Base-by-base conservation (phyloP, 1,284 basidiomycete species). In the Taiwanofungus camphoratus region DNA sequence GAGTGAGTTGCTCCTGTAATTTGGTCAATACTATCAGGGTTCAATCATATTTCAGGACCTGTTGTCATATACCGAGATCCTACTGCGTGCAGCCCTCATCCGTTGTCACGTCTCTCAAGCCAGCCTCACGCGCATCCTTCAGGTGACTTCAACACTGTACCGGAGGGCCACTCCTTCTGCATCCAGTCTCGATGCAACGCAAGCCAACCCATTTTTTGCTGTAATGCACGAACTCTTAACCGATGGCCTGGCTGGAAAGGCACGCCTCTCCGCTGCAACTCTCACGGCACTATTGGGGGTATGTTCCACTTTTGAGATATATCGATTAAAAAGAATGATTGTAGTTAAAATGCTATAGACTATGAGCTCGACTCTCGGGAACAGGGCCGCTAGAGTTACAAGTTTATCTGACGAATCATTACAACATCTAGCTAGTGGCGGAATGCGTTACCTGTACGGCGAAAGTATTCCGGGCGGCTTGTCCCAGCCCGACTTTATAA, bases 241-340 rank as follows among this genome's bases (percentile, higher is more conserved):
- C 13, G 81, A 82, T 41, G 71, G 70, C 7, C 59, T 82, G 18
- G 66, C 71, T 33, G 54, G 74, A 44, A 82, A 79, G 56, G 65
- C 70, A 19, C 70, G 76, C 41, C 63, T 77, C 6, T 57, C 61
- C n/a, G 66, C 77, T 2, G 52, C 62, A 8, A 79, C 77, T 9
- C 48, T 82, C 19, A 66, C 63, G 21, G 65, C 74, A 0, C 64
- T 79, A 41, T 52, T 78, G 1, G 76, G 81, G 62, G 80, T 78
- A 44, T 23, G 63, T 45, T 15, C 9, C 4, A n/a, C n/a, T n/a
- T n/a, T n/a, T 18, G 1, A 16, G 15, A 7, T 31, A 6, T 7
- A 7, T n/a, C n/a, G 12, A 21, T 4, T 39, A 16, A 50, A 55
- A 19, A 54, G 42, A 45, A 47, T 57, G 30, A 56, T n/a, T 59